Evolutionary conservation across 352 stramenopile species (phyloP).

Genomic region (Elongisporangium prolatum): DNA sequence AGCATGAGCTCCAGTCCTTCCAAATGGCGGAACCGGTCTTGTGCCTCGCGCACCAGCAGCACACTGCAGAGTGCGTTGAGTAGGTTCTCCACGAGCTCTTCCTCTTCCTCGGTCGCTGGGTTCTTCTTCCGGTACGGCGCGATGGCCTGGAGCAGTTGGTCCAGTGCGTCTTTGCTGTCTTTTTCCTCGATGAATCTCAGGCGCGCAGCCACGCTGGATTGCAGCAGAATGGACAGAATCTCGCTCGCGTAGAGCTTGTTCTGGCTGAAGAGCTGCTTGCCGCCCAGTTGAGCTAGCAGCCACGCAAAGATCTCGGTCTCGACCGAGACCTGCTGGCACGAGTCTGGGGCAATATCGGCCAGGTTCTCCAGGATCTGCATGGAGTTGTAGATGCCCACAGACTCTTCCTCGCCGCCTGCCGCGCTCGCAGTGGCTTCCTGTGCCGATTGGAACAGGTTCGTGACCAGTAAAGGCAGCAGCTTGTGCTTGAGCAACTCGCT

Average conservation of each 20-base stretch:
- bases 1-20: constrained; percentile 94
- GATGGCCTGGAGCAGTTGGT: constrained; percentile 88
- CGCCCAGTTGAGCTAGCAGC: constrained; percentile 43
- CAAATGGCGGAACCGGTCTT: constrained; percentile 50
- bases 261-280: constrained; percentile 32
- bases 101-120: constrained; percentile 70
- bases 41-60: constrained; percentile 42
- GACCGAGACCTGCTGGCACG: constrained; percentile 37
- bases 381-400: constrained; percentile 65
- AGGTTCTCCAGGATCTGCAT: constrained; percentile 83
- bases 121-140: constrained; percentile 87
- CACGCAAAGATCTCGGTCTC: constrained; percentile 53
- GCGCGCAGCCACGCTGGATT: constrained; percentile 39
- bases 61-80: constrained; percentile 85
- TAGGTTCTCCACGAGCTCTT: constrained; percentile 93
- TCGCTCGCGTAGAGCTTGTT: constrained; percentile 87
- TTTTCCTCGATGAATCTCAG: constrained; percentile 35
- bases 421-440: constrained; percentile 4
- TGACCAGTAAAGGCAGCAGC: constrained; percentile 40
- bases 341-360: constrained; percentile 46
- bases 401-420: constrained; percentile 44
- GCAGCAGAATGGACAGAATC: constrained; percentile 81
- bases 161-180: constrained; percentile 46
- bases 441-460: constrained; percentile 39
- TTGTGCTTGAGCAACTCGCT: constrained; percentile 60